Conservation (phyloP, 208 protist species). For the Trypanosoma melophagium region DNA sequence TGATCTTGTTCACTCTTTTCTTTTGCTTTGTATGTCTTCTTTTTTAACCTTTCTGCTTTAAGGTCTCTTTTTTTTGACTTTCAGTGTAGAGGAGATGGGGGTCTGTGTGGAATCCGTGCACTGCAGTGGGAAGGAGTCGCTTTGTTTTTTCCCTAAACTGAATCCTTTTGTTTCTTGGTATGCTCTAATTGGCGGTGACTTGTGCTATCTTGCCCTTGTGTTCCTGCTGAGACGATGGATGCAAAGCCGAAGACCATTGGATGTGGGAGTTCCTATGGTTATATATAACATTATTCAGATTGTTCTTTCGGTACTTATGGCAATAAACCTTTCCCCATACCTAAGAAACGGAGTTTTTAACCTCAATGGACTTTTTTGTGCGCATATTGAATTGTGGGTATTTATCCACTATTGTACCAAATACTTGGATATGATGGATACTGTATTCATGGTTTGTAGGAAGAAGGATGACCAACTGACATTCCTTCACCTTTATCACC, state of each 20-base stretch:
- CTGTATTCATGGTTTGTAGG: slow-evolving; percentile 87
- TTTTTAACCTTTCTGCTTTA: background rate
- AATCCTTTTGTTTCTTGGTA: slow-evolving; percentile 60
- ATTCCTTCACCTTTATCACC: slow-evolving; percentile 92
- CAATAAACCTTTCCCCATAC: slow-evolving; percentile 50
- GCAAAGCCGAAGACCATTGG: slow-evolving; percentile 39
- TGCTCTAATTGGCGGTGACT: slow-evolving; percentile 49
- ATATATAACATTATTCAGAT: slow-evolving; percentile 88
- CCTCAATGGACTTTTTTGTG: slow-evolving; percentile 68
- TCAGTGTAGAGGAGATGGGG: background rate
- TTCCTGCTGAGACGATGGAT: slow-evolving; percentile 54
- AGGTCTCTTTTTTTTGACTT: background rate
- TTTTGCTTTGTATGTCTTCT: background rate
- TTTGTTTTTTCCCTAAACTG: slow-evolving; percentile 71
- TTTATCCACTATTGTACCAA: slow-evolving; percentile 89
- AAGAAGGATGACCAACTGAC: slow-evolving; percentile 86
- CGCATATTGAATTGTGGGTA: slow-evolving; percentile 77
- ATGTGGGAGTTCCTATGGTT: slow-evolving; percentile 62
- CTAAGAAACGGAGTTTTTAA: slow-evolving; percentile 70
- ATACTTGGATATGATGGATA: slow-evolving; percentile 90
- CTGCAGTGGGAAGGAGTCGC: slow-evolving; percentile 49
- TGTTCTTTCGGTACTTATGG: slow-evolving; percentile 74
- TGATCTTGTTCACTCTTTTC: too few species aligned
- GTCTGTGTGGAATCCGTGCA: slow-evolving; percentile 13
- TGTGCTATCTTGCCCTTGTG: slow-evolving; percentile 66